Percentiles rank a stretch among this genome's conserved stretches.
Evolutionary conservation across 441 rosid species (phyloP).

Genomic region (Erodium moschatum): DNA sequence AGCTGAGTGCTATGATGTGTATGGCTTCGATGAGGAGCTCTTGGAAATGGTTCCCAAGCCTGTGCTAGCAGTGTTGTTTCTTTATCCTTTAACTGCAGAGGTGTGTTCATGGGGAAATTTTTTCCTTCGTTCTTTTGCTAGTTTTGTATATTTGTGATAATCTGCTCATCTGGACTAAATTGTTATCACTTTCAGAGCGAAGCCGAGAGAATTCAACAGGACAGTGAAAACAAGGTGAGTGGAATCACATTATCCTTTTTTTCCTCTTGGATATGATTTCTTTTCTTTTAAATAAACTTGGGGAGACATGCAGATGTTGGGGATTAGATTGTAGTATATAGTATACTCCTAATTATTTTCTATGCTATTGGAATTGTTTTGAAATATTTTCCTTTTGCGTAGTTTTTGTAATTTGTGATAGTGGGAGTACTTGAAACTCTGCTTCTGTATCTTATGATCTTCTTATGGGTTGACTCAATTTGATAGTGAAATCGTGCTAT

Average conservation of each 20-base stretch:
- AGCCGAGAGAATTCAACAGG: constrained; percentile 63
- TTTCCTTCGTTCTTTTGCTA: not conserved
- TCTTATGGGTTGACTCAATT: not conserved
- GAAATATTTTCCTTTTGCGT: not conserved
- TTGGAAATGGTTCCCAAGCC: constrained; percentile 81
- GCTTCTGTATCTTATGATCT: too few relatives aligned
- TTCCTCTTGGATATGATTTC: not conserved
- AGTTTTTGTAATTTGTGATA: not conserved
- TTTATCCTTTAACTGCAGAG: constrained; percentile 67
- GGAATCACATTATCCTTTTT: not conserved
- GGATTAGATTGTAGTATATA: not conserved
- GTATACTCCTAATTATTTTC: too few relatives aligned
- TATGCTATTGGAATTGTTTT: too few relatives aligned
- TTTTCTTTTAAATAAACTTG: not conserved
- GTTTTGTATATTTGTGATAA: not conserved
- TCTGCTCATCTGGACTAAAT: constrained; percentile 15
- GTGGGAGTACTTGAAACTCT: not conserved
- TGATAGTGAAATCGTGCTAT: not conserved
- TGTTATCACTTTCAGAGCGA: constrained; percentile 43
- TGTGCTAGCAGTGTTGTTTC: constrained; percentile 81
- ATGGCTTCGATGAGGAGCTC: constrained; percentile 77
- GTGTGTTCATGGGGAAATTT: constrained; percentile 23
- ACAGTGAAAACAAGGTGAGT: constrained; percentile 40
- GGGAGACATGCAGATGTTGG: not conserved
- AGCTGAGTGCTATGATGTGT: constrained; percentile 81